Base-by-base conservation (phyloP, 306 rosid species). In the Senna siamea region DNA sequence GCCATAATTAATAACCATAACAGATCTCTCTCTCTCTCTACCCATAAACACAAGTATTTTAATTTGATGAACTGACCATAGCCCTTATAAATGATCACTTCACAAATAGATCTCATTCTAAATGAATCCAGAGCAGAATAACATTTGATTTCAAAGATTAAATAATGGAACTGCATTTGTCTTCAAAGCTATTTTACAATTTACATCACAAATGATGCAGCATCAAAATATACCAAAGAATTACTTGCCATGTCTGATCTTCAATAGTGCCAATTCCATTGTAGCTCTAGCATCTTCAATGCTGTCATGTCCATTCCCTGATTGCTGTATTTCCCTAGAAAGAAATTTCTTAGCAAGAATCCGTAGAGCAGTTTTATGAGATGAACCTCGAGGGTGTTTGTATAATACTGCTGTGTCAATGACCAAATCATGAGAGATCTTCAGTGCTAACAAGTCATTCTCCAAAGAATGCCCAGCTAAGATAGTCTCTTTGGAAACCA, bases 381-480 rank as follows among this genome's bases (percentile, higher is more conserved):
- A 89, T 62, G 84, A 66, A 14, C 88, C 86, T 30, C 97, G 89
- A 8, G 87, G 90, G 72, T 89, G 84, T 82, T 82, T 85, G 82
- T 92, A 94, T 59, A 92, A 73, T 53, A 94, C 85, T 38, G 99
- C 95, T 34, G 99, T 94, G 78, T 94, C 99, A 68, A 94, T 85
- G 62, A 94, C 89, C 69, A 78, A 72, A 77, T 74, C 82, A 77
- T 94, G 99, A 55, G 85, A 78, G 64, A 90, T 88, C 86, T 90
- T 94, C 80, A 94, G 79, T 61, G 99, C 96, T 56, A 89, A 75
- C 58, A 94, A 84, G 82, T 94, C 99, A 79, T 94, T 94, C 80
- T 94, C 99, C 85, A 89, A 55, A 13, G 99, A 94, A 84, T 94
- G 99, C 37, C 99, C 99, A 74, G 92, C 92, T 40, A 94, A 77